Evolutionary conservation across 208 protist species (phyloP).

Genomic region (Vickermania spadyakhi): DNA sequence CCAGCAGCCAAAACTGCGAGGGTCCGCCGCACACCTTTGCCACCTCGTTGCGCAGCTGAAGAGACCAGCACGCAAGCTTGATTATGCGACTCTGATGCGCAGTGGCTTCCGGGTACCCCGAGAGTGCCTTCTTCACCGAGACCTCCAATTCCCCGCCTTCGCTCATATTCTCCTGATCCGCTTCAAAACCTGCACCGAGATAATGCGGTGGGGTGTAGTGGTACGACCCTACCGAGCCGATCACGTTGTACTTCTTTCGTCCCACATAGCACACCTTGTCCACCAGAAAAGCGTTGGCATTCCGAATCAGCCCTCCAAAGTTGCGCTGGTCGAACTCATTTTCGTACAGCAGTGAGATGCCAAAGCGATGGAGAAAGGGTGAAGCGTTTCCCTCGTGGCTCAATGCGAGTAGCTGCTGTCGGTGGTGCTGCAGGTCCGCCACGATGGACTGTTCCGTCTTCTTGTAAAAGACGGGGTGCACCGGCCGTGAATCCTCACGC

Average conservation of each 20-base stretch:
- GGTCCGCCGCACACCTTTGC: conserved; percentile 8
- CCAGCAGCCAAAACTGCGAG: conserved; percentile 49
- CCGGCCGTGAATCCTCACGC: conserved; percentile 59
- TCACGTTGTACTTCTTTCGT: conserved; percentile 66
- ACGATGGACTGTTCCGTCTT: conserved; percentile 14
- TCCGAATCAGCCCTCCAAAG: conserved; percentile 78
- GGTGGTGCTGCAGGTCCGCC: conserved; percentile 10
- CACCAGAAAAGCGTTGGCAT: conserved; percentile 82
- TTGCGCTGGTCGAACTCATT: conserved; percentile 83
- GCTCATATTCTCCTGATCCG: neutral
- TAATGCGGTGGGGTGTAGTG: conserved; percentile 77
- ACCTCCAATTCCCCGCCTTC: neutral
- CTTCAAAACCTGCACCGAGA: conserved; percentile 15
- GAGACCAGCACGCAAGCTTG: conserved; percentile 6
- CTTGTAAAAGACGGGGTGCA: conserved; percentile 63
- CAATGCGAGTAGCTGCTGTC: conserved; percentile 23
- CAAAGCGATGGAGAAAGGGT: conserved; percentile 18
- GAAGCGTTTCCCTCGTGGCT: conserved; percentile 1
- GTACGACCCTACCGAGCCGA: conserved; percentile 71
- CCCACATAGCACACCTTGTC: conserved; percentile 75
- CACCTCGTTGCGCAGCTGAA: conserved; percentile 7
- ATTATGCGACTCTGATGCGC: neutral
- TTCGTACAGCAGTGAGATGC: conserved; percentile 76
- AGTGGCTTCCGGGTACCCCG: neutral
- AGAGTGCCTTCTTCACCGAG: neutral